phyloP scores from a whole-genome alignment of 169 alveolate genomes.

The Plasmodium ovale region DNA sequence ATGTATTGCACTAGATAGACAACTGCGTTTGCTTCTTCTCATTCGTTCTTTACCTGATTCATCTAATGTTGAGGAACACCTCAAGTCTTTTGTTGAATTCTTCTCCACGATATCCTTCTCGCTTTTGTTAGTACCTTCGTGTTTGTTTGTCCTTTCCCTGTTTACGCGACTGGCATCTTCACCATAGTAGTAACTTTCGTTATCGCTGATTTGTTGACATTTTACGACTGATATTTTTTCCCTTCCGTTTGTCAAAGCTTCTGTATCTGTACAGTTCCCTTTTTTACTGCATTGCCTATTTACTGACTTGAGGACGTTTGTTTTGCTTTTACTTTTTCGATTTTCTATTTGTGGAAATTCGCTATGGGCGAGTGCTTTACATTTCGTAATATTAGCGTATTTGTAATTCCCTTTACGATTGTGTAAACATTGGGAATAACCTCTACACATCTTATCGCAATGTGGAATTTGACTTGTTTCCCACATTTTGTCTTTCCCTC shows the following conservation, averaged over 20 bases:
- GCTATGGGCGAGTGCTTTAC: not conserved
- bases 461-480: too few species aligned
- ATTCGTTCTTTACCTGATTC: not conserved
- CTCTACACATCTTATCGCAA: not conserved
- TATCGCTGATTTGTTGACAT: not conserved
- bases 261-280: too few species aligned
- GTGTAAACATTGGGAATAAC: not conserved
- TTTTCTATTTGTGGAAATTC: slow-evolving; percentile 29
- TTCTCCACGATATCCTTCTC: not conserved
- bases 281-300: not conserved
- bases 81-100: too few species aligned
- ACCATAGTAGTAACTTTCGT: not conserved
- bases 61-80: too few species aligned
- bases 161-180: not conserved
- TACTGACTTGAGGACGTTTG: not conserved
- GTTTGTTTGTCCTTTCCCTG: not conserved
- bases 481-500: not conserved
- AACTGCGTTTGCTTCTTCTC: too few species aligned
- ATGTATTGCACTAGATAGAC: too few species aligned
- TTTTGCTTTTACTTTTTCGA: not conserved
- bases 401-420: not conserved
- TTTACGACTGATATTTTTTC: too few species aligned
- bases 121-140: not conserved
- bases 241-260: too few species aligned
- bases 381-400: not conserved